Evolutionary conservation across 495 filamentous ascomycete species (phyloP).

Genomic region (Hypoxylon trugodes): DNA sequence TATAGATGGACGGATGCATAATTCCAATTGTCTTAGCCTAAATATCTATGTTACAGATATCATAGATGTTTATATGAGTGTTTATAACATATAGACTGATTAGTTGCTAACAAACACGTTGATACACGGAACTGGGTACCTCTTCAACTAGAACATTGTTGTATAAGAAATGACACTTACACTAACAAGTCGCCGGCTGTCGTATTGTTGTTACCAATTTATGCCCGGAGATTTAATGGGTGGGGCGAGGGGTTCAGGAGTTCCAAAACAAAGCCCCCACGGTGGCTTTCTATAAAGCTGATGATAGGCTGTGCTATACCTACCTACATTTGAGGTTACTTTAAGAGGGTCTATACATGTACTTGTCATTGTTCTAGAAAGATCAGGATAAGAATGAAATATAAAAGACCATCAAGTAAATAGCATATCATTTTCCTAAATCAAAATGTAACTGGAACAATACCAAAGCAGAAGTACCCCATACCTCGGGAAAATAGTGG

Average conservation of each 20-base stretch:
- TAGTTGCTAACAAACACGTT: too few species aligned
- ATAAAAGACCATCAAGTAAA: neutral
- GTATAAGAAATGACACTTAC: neutral
- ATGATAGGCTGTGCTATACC: too few species aligned
- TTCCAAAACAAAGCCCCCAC: constrained; percentile 22
- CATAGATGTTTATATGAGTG: too few species aligned
- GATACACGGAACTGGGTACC: neutral
- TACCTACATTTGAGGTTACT: neutral
- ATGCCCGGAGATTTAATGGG: constrained; percentile 34
- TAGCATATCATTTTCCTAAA: neutral
- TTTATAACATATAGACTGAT: too few species aligned
- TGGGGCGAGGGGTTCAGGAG: constrained; percentile 35
- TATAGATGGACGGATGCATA: too few species aligned
- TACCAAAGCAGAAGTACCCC: neutral
- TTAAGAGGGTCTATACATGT: too few species aligned
- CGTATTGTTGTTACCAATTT: constrained; percentile 12
- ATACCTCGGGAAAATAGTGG: neutral
- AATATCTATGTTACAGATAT: too few species aligned
- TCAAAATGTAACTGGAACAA: neutral
- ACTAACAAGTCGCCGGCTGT: neutral
- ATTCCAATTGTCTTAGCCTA: too few species aligned
- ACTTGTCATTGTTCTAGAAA: too few species aligned
- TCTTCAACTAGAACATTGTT: neutral
- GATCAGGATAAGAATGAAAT: neutral
- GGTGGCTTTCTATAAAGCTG: constrained; percentile 17